Evolutionary conservation across 371 early-diverging fungal genomes (phyloP).

Genomic region (Rhizopus stolonifer): DNA sequence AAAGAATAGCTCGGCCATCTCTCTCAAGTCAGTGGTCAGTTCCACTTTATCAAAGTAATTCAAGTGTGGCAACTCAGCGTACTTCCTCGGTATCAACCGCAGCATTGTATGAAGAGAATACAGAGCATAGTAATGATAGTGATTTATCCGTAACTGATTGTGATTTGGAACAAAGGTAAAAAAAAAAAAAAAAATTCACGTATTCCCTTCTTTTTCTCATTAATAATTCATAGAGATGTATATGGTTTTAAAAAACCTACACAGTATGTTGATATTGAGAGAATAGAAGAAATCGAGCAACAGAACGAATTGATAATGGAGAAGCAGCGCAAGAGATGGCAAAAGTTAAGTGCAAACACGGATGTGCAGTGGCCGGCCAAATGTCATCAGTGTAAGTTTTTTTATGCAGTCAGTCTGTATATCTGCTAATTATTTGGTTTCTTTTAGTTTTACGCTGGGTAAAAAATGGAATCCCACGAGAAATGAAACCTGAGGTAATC

Average conservation of each 20-base stretch:
- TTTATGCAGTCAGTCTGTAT: background rate
- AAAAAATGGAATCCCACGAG: constrained; percentile 77
- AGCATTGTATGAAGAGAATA: background rate
- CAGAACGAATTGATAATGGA: constrained; percentile 50
- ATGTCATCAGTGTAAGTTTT: constrained; percentile 47
- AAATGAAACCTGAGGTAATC: constrained; percentile 60
- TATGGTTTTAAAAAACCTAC: constrained; percentile 66
- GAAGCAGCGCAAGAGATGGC: constrained; percentile 56
- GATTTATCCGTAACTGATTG: no score
- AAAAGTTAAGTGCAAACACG: constrained; percentile 35
- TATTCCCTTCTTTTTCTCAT: no score
- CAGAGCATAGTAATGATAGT: no score
- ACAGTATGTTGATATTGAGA: constrained; percentile 51
- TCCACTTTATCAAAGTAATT: background rate
- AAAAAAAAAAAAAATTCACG: background rate
- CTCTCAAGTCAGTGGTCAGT: background rate
- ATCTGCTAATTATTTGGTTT: background rate
- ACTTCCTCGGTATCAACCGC: no score
- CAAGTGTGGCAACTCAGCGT: background rate
- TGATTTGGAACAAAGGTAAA: background rate
- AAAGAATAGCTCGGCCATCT: background rate
- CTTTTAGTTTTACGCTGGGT: constrained; percentile 66
- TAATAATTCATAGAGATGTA: constrained; percentile 41
- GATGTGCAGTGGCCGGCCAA: constrained; percentile 51
- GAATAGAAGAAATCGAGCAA: constrained; percentile 52